phyloP scores from a whole-genome alignment of 805 yeast genomes.

The Pichia exigua region DNA sequence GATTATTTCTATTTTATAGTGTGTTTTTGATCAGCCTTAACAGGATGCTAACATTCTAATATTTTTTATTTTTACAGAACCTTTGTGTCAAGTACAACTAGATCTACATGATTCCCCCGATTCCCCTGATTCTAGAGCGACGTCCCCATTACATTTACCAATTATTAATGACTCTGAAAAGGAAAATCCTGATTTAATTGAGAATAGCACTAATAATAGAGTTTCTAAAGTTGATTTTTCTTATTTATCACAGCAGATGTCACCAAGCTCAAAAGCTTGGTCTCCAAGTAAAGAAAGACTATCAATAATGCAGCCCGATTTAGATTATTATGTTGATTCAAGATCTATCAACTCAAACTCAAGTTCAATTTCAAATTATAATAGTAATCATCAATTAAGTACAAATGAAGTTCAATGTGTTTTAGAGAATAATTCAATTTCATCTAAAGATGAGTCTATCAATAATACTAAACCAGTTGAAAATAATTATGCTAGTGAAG shows the following conservation, averaged over 20 bases:
- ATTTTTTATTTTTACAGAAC: background rate
- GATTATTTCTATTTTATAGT: background rate
- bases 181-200: background rate
- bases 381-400: background rate
- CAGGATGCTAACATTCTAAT: background rate
- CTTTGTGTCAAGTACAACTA: background rate
- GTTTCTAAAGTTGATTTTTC: slow-evolving; percentile 21
- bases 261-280: slow-evolving; percentile 28
- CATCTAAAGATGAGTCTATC: background rate
- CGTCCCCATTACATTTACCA: slow-evolving; percentile 20
- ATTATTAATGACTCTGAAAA: background rate
- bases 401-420: slow-evolving; percentile 1
- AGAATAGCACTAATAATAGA: background rate
- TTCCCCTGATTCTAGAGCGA: slow-evolving; percentile 19
- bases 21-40: no score
- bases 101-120: slow-evolving; percentile 5
- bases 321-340: slow-evolving; percentile 2
- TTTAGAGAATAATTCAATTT: background rate
- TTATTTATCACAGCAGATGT: slow-evolving; percentile 19
- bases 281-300: slow-evolving; percentile 1
- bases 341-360: background rate
- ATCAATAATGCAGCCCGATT: background rate
- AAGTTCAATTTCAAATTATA: background rate
- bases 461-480: background rate
- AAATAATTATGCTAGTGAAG: background rate